These are phyloP conservation scores for Dothidotthia symphoricarpi DNA, from an alignment of 2,329 filamentous ascomycete species.

Conservation along the genomic window DNA sequence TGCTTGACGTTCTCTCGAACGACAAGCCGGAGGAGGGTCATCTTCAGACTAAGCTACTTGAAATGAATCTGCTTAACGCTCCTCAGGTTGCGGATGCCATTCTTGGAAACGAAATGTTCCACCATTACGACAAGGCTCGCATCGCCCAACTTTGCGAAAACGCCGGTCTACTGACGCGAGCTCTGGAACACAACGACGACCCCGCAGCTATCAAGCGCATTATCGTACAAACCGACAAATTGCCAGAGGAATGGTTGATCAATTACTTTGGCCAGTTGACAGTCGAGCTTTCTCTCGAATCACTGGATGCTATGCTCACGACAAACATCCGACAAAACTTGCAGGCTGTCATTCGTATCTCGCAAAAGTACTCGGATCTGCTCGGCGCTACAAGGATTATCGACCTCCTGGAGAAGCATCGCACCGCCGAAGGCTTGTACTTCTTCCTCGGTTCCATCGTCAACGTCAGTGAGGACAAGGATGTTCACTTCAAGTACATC, in stretches of 20 bases:
- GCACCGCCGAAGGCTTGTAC: constrained; percentile 93
- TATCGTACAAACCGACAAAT: constrained; percentile 79
- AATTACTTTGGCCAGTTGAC: constrained; percentile 92
- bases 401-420: constrained; percentile 95
- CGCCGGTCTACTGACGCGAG: constrained; percentile 68
- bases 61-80: constrained; percentile 97
- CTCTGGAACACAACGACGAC: constrained; percentile 93
- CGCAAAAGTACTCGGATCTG: constrained; percentile 96
- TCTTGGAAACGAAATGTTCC: constrained; percentile 97
- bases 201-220: constrained; percentile 86
- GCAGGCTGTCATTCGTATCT: constrained; percentile 89
- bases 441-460: constrained; percentile 98
- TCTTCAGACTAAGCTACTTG: constrained; percentile 88
- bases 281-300: constrained; percentile 91
- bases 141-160: constrained; percentile 92
- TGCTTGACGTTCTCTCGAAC: constrained; percentile 91
- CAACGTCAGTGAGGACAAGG: constrained; percentile 90
- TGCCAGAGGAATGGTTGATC: constrained; percentile 87
- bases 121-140: constrained; percentile 87
- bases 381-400: constrained; percentile 85
- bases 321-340: constrained; percentile 96
- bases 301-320: constrained; percentile 94
- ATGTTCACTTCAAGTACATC: constrained; percentile 99
- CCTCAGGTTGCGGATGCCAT: constrained; percentile 98
- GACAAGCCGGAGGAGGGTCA: constrained; percentile 92